Percentiles rank a stretch among this genome's conserved stretches.
These are phyloP conservation scores for Rhodotorula paludigena DNA, from an alignment of 768 basidiomycete genomes.

Conservation along the genomic window DNA sequence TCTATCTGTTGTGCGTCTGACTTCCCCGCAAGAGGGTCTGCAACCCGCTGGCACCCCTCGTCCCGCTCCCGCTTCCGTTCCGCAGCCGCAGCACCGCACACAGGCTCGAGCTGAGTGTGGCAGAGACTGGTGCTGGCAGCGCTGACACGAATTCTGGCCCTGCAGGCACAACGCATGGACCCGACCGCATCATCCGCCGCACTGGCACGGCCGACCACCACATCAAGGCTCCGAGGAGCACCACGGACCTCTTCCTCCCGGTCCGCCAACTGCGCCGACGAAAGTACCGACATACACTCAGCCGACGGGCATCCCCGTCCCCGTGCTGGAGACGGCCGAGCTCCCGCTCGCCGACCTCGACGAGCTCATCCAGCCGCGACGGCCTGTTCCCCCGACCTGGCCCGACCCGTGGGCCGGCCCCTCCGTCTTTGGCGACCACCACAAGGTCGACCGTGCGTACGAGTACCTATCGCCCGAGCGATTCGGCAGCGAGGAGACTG, in stretches of 20 bases:
- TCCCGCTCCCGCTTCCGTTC: no score
- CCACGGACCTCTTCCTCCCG: neutral
- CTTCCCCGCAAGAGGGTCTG: neutral
- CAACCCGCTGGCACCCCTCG: neutral
- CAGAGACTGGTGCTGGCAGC: neutral
- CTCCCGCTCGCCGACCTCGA: neutral
- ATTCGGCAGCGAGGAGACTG: neutral
- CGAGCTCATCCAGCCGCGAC: conserved; percentile 10
- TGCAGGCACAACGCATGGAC: neutral
- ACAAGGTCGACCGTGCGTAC: conserved; percentile 1
- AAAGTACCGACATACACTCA: neutral
- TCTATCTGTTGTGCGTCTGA: conserved; percentile 7
- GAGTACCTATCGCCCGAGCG: no score
- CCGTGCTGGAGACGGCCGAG: neutral
- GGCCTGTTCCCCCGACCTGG: conserved; percentile 7
- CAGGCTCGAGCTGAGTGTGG: neutral
- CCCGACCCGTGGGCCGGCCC: conserved; percentile 19
- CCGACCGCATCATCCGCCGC: neutral
- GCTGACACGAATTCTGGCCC: neutral
- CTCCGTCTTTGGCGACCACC: no score
- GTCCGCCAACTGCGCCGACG: neutral
- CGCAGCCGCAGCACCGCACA: neutral
- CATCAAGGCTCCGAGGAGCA: neutral
- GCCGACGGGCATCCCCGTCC: neutral
- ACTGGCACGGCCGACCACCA: neutral